Percentiles rank a stretch among this genome's conserved stretches.
Conservation (phyloP, 2,329 filamentous ascomycete species). For the Hymenoscyphus occultus region DNA sequence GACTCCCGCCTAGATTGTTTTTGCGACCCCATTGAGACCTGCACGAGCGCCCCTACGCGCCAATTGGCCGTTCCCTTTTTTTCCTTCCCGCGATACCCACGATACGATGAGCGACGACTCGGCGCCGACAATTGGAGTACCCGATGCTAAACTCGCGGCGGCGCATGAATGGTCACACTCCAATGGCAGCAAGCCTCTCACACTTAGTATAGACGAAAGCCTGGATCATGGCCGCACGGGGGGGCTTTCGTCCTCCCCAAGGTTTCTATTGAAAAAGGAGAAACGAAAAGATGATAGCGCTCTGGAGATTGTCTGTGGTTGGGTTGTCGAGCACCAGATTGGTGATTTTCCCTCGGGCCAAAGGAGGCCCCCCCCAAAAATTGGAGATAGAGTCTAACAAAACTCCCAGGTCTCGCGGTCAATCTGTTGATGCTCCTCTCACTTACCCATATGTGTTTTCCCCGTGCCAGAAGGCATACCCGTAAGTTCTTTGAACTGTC, state of each 20-base stretch:
- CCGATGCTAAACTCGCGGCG: slow-evolving; percentile 20
- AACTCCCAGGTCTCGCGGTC: slow-evolving; percentile 67
- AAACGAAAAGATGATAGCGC: slow-evolving; percentile 62
- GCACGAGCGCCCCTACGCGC: slow-evolving; percentile 6
- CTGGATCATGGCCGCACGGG: slow-evolving; percentile 12
- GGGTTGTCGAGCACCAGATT: slow-evolving; percentile 77
- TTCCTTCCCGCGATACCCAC: slow-evolving; percentile 17
- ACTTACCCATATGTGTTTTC: slow-evolving; percentile 78
- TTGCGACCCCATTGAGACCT: slow-evolving; percentile 18
- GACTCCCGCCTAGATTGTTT: slow-evolving; percentile 14
- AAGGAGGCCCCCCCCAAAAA: not conserved
- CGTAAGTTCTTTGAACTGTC: slow-evolving; percentile 84
- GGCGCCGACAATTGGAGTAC: slow-evolving; percentile 10
- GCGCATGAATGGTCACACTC: slow-evolving; percentile 21
- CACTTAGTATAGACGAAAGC: slow-evolving; percentile 23
- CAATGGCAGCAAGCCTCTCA: slow-evolving; percentile 21
- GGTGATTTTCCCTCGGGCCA: slow-evolving; percentile 47
- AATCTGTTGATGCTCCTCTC: slow-evolving; percentile 82
- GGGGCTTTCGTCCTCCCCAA: slow-evolving; percentile 19
- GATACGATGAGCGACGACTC: slow-evolving; percentile 24
- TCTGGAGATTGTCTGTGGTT: slow-evolving; percentile 58
- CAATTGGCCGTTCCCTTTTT: slow-evolving; percentile 17
- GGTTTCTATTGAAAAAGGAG: slow-evolving; percentile 43
- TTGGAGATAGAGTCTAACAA: slow-evolving; percentile 14
- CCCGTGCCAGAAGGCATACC: slow-evolving; percentile 74